Percentiles rank a stretch among this genome's conserved stretches.
Conservation (phyloP, 2,329 filamentous ascomycete species). For the Aspergillus sp. region DNA sequence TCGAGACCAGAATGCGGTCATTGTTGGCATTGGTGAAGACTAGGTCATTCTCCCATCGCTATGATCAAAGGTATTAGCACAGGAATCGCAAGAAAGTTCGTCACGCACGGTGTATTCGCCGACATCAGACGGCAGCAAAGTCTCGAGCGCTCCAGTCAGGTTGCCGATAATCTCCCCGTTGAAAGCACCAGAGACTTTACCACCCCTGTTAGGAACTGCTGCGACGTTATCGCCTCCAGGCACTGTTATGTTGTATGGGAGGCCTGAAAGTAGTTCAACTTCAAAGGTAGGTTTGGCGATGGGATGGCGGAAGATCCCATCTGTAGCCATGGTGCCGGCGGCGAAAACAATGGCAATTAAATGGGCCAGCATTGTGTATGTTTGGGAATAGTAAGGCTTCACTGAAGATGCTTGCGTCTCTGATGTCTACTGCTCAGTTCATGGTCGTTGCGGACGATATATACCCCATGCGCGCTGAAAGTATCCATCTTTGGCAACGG, state of each 20-base stretch:
- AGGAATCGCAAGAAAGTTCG: not conserved
- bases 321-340: not conserved
- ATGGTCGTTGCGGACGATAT: not conserved
- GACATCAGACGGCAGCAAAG: not conserved
- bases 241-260: not conserved
- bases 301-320: not conserved
- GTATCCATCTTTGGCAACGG: not conserved
- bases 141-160: not conserved
- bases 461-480: not conserved
- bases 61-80: not conserved
- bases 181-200: not conserved
- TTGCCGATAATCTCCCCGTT: constrained; percentile 3
- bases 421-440: no score
- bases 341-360: not conserved
- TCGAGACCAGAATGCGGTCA: not conserved
- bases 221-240: not conserved
- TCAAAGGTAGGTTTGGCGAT: constrained; percentile 2
- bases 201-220: not conserved
- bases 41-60: not conserved
- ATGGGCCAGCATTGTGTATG: not conserved
- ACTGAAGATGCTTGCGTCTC: no score
- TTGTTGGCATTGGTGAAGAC: not conserved
- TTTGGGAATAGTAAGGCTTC: not conserved
- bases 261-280: not conserved
- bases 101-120: constrained; percentile 1